Evolutionary conservation across 75 land plant species (phyloP).

Genomic region (Picea sitchensis): DNA sequence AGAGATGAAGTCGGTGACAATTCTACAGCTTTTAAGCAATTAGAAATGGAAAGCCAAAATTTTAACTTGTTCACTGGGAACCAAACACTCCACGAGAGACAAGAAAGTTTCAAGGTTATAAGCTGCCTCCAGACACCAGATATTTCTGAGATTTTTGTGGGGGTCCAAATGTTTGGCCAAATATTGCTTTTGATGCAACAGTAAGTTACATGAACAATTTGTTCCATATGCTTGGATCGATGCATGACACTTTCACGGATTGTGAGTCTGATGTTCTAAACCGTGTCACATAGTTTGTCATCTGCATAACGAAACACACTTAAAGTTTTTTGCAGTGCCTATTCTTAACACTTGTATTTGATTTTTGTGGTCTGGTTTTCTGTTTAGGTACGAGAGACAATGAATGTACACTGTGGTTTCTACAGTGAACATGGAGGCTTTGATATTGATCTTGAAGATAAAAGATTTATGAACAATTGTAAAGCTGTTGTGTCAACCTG

Average conservation of each 20-base stretch:
- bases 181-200: conserved; percentile 10
- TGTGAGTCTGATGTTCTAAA: neutral
- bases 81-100: conserved; percentile 66
- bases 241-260: neutral
- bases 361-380: conserved; percentile 2
- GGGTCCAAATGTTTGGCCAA: conserved; percentile 8
- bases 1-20: conserved; percentile 2
- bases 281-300: neutral
- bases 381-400: conserved; percentile 57
- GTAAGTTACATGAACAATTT: conserved; percentile 12
- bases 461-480: conserved; percentile 65
- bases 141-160: conserved; percentile 19
- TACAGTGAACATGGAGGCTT: conserved; percentile 78
- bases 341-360: neutral
- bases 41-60: conserved; percentile 25
- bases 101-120: conserved; percentile 67
- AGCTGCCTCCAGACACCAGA: conserved; percentile 14
- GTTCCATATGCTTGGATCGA: neutral
- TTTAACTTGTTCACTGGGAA: conserved; percentile 73
- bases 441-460: conserved; percentile 75
- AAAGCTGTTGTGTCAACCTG: conserved; percentile 86
- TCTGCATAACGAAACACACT: neutral
- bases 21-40: conserved; percentile 5
- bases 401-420: conserved; percentile 86
- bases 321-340: neutral